Conservation (phyloP, 192 early-diverging fungal species). For the Coemansia sp. region DNA sequence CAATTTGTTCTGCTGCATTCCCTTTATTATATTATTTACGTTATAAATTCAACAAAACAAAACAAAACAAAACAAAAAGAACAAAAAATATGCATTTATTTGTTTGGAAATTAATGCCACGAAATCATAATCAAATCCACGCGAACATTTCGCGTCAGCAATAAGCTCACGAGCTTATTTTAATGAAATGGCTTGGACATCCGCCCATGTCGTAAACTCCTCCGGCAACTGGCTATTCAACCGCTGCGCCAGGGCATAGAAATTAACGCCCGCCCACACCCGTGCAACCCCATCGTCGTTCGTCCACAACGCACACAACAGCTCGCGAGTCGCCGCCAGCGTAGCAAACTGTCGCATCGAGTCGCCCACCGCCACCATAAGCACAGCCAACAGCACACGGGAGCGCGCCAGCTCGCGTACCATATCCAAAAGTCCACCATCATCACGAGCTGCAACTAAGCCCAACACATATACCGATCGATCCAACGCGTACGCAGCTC, state of each 20-base stretch:
- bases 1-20: conserved; percentile 22
- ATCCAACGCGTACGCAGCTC: conserved; percentile 40
- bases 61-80: neutral
- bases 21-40: neutral
- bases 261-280: conserved; percentile 34
- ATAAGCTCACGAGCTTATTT: neutral
- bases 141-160: no score
- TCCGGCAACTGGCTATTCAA: conserved; percentile 26
- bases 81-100: no score
- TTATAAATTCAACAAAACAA: conserved; percentile 4
- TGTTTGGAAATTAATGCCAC: no score
- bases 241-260: conserved; percentile 34
- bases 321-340: conserved; percentile 26
- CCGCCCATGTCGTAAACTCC: conserved; percentile 36
- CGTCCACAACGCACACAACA: conserved; percentile 33
- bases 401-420: conserved; percentile 24
- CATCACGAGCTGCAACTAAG: conserved; percentile 7
- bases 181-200: conserved; percentile 13
- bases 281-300: conserved; percentile 3
- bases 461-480: conserved; percentile 28
- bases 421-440: neutral
- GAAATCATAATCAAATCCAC: no score
- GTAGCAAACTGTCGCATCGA: conserved; percentile 44
- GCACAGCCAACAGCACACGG: conserved; percentile 22
- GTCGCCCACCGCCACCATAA: conserved; percentile 35